Percentiles rank a stretch among this genome's conserved stretches.
Conservation (phyloP, 805 yeast species). For the Priceomyces haplophilus region DNA sequence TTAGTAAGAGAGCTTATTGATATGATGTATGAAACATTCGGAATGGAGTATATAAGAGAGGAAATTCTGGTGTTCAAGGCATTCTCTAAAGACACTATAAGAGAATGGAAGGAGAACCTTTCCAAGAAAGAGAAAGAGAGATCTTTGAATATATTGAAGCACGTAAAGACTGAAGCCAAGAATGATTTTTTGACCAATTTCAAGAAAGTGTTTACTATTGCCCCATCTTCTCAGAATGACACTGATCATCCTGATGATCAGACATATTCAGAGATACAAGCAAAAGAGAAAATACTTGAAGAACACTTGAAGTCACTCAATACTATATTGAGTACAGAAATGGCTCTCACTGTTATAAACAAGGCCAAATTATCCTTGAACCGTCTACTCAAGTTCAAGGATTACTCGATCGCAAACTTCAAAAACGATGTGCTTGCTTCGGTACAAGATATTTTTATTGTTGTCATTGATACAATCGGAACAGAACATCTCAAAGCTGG, state of each 20-base stretch:
- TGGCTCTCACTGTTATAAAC: conserved; percentile 68
- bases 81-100: conserved; percentile 21
- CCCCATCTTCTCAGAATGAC: conserved; percentile 21
- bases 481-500: conserved; percentile 79
- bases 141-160: conserved; percentile 45
- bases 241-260: conserved; percentile 21
- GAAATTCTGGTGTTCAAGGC: conserved; percentile 29
- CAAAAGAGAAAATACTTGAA: conserved; percentile 72
- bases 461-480: conserved; percentile 60
- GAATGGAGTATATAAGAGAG: conserved; percentile 38
- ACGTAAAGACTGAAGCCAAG: conserved; percentile 48
- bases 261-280: conserved; percentile 66
- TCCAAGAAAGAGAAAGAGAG: conserved; percentile 47
- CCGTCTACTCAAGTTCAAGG: conserved; percentile 44
- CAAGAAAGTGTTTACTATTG: conserved; percentile 54
- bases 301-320: conserved; percentile 74
- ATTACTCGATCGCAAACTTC: conserved; percentile 33
- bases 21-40: conserved; percentile 39
- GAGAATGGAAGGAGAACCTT: conserved; percentile 33
- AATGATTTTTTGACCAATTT: conserved; percentile 62
- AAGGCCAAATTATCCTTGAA: conserved; percentile 64
- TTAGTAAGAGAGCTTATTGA: conserved; percentile 38
- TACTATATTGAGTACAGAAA: conserved; percentile 73
- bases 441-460: conserved; percentile 62
- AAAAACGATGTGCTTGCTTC: conserved; percentile 35